Evolutionary conservation across 73 alveolate species (phyloP).

Genomic region (Paramecium octaurelia): DNA sequence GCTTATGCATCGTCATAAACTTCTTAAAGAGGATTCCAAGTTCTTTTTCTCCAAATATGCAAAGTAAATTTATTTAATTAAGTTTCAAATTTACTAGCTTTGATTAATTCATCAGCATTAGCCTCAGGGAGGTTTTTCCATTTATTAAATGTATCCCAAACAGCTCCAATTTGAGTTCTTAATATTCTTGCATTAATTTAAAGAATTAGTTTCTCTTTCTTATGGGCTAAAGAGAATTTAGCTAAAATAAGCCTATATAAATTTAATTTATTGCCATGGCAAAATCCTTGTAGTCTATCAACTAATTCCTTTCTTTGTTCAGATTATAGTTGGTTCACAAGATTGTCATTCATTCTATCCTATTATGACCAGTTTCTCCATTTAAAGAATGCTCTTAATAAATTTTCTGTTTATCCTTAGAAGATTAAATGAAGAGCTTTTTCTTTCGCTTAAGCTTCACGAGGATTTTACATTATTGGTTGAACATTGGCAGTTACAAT

Average conservation of each 20-base stretch:
- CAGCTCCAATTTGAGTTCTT: conserved; percentile 1
- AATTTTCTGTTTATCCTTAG: not conserved
- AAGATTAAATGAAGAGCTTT: not conserved
- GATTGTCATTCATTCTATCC: not conserved
- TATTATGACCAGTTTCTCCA: not conserved
- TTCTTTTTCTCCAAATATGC: not conserved
- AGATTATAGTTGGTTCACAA: not conserved
- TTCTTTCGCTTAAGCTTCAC: not conserved
- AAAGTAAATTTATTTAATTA: not conserved
- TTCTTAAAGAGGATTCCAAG: conserved; percentile 18
- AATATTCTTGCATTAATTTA: not conserved
- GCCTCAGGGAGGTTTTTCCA: conserved; percentile 6
- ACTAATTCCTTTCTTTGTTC: not conserved
- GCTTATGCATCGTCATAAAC: conserved; percentile 15
- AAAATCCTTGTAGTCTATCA: not conserved
- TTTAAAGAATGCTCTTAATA: not conserved
- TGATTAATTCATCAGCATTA: not conserved
- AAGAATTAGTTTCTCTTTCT: not conserved
- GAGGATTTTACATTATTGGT: conserved; percentile 22
- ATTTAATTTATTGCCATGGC: not conserved
- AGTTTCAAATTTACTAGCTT: conserved; percentile 29
- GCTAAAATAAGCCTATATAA: not conserved
- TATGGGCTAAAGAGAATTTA: not conserved
- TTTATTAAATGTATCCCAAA: not conserved
- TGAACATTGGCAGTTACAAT: not conserved